A percentile compares a stretch with the other conserved stretches of the same genome.
Evolutionary conservation across 768 basidiomycete species (phyloP).

Genomic region (Suillus brevipes): DNA sequence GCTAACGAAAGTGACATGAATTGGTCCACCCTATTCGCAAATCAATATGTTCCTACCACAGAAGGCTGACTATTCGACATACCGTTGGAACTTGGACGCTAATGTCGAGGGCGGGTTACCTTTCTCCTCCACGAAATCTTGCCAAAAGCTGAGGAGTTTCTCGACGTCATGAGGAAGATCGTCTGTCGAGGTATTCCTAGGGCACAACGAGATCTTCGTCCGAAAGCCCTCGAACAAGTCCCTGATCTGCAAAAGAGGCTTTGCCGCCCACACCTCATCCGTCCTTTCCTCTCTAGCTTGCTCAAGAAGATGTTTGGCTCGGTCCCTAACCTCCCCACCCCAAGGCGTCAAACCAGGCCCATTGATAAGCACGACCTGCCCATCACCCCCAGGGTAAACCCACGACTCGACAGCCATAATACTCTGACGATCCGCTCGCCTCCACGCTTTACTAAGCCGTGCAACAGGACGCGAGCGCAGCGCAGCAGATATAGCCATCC

Average conservation of each 20-base stretch:
- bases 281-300: slow-evolving; percentile 44
- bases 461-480: slow-evolving; percentile 75
- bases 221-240: slow-evolving; percentile 54
- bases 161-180: slow-evolving; percentile 45
- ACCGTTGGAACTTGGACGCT: slow-evolving; percentile 65
- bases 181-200: slow-evolving; percentile 37
- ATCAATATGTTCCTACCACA: slow-evolving; percentile 5
- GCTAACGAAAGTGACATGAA: slow-evolving; percentile 78
- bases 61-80: slow-evolving; percentile 22
- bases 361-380: slow-evolving; percentile 23
- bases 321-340: slow-evolving; percentile 59
- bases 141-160: slow-evolving; percentile 60
- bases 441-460: slow-evolving; percentile 78
- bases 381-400: slow-evolving; percentile 50
- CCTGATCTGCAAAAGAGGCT: slow-evolving; percentile 41
- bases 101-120: slow-evolving; percentile 41
- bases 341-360: slow-evolving; percentile 62
- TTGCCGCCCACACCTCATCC: slow-evolving; percentile 46
- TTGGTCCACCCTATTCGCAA: slow-evolving; percentile 57
- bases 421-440: slow-evolving; percentile 62
- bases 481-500: slow-evolving; percentile 71
- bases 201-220: slow-evolving; percentile 52
- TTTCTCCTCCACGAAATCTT: slow-evolving; percentile 41
- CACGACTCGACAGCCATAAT: slow-evolving; percentile 64
- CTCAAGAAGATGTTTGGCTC: slow-evolving; percentile 48